phyloP scores from a whole-genome alignment of 345 rosid genomes.

The Gossypium herbaceum region DNA sequence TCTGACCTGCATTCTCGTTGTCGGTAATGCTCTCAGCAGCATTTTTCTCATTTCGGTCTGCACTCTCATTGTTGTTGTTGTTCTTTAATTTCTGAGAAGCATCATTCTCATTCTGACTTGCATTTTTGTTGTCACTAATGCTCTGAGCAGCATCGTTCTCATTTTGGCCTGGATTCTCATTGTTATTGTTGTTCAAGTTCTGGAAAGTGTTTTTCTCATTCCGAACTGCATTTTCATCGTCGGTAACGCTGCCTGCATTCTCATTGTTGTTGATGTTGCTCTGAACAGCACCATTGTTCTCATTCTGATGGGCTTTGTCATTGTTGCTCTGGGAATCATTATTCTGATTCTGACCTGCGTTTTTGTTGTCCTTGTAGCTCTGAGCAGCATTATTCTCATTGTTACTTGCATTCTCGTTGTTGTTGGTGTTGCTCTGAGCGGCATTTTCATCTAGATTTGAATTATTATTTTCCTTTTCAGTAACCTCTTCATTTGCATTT shows the following conservation, averaged over 20 bases:
- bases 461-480: not conserved
- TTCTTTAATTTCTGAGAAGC: not conserved
- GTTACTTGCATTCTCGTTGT: not conserved
- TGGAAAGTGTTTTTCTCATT: not conserved
- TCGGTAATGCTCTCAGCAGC: not conserved
- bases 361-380: not conserved
- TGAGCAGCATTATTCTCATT: conserved; percentile 8
- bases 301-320: conserved; percentile 21
- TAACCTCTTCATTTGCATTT: conserved; percentile 13
- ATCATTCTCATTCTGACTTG: not conserved
- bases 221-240: not conserved
- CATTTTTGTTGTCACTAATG: not conserved
- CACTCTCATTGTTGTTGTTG: not conserved
- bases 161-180: not conserved
- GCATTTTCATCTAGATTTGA: conserved; percentile 6
- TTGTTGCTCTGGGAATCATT: conserved; percentile 1
- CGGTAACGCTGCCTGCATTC: not conserved
- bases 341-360: conserved; percentile 10
- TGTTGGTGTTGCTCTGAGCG: not conserved
- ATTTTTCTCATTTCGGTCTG: not conserved
- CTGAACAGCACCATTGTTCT: conserved; percentile 6
- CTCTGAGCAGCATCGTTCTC: conserved; percentile 1
- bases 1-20: not conserved
- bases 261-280: not conserved
- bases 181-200: not conserved